Evolutionary conservation across 192 early-diverging fungal genomes (phyloP).

Genomic region (Umbelopsis sp.): DNA sequence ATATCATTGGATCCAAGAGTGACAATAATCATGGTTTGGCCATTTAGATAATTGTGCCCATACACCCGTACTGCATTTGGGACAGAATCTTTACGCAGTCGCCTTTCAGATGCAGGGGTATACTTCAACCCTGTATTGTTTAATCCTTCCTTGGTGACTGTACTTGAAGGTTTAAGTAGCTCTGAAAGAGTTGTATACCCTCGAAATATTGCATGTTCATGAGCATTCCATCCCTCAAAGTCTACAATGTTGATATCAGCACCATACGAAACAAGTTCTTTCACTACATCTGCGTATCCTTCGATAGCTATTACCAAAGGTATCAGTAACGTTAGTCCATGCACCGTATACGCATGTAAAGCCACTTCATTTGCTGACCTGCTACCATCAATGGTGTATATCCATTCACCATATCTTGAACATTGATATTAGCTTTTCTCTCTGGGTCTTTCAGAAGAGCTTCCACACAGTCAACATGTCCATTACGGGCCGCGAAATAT

Average conservation of each 20-base stretch:
- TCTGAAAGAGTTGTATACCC: constrained; percentile 37
- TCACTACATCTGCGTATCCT: constrained; percentile 56
- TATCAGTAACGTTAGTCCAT: too few species aligned
- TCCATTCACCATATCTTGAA: constrained; percentile 58
- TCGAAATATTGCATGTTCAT: constrained; percentile 65
- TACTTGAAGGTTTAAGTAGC: not conserved
- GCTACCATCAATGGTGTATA: constrained; percentile 66
- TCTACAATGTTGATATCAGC: constrained; percentile 52
- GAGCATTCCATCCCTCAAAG: constrained; percentile 56
- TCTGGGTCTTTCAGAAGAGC: constrained; percentile 41
- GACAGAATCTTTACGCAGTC: constrained; percentile 10
- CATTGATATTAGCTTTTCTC: constrained; percentile 44
- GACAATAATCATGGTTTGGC: constrained; percentile 63
- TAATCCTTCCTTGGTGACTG: not conserved
- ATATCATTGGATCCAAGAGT: constrained; percentile 64
- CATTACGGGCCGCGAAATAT: constrained; percentile 52
- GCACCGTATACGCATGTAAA: too few species aligned
- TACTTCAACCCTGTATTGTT: not conserved
- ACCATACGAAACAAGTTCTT: constrained; percentile 51
- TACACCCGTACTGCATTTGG: constrained; percentile 51
- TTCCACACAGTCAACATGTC: constrained; percentile 52
- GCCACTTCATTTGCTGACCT: constrained; percentile 32
- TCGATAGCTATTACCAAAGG: constrained; percentile 53
- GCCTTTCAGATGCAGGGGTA: not conserved
- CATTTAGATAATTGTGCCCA: constrained; percentile 63